Base-by-base conservation (phyloP, 2,329 filamentous ascomycete species). In the Fusarium nurragi region DNA sequence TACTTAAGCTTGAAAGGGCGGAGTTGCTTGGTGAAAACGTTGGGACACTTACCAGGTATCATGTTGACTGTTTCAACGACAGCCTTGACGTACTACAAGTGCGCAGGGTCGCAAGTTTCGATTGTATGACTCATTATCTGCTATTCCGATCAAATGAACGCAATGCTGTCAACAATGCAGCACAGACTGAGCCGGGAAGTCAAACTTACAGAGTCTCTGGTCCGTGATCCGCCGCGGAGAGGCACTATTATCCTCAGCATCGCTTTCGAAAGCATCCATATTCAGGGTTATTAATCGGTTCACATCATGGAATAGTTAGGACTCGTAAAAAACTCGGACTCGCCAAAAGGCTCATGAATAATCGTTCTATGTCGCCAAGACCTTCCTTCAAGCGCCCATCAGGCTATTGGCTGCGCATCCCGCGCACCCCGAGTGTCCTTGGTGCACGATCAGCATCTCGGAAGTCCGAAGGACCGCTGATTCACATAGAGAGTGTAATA, bases 121-220 rank as follows among this genome's bases (percentile, higher is more conserved):
- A 60, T 59, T 1, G 56, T 45, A 6, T 59, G 56, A 4, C 56
- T n/a, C n/a, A n/a, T n/a, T n/a, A n/a, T n/a, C n/a, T n/a, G n/a
- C n/a, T n/a, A n/a, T n/a, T n/a, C n/a, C n/a, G n/a, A n/a, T 51
- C 14, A 60, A 59, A 4, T 59, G 16, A 5, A 60, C 23, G 11
- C 44, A 60, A 4, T 59, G 28, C 32, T 45, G 9, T 21, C 6
- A 6, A 4, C 21, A 1, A 13, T 13, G 14, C 26, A 1, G 6
- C 9, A 12, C n/a, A 32, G 10, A 10, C n/a, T 39, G 6, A 0
- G 26, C 25, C 19, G 19, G 32, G 7, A 34, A 22, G 16, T 5
- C 4, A 2, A 1, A 22, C 54, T 40, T 10, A 60, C 54, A 16
- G 56, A 60, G 45, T 16, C 39, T 60, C 6, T 60, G 56, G 5